phyloP scores from a whole-genome alignment of 1,139 yeast genomes.

The Suhomyces bribrorum region DNA sequence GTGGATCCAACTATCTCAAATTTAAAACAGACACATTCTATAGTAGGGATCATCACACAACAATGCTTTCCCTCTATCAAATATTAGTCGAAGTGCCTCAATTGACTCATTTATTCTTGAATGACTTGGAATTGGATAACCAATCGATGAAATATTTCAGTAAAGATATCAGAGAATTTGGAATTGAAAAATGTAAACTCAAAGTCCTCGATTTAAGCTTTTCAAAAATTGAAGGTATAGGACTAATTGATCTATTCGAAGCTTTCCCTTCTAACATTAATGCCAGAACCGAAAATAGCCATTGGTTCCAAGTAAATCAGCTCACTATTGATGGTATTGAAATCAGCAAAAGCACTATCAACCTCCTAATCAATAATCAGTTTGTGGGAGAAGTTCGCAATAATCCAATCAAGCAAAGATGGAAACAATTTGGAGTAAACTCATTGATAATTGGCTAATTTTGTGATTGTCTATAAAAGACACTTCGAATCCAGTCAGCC shows the following conservation, averaged over 20 bases:
- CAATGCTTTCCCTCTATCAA: slow-evolving; percentile 22
- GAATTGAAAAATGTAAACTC: slow-evolving; percentile 21
- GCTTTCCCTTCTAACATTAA: slow-evolving; percentile 15
- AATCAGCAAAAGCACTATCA: slow-evolving; percentile 34
- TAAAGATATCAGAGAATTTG: slow-evolving; percentile 24
- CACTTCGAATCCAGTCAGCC: too few species aligned
- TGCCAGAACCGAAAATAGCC: slow-evolving; percentile 1
- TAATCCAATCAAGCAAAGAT: slow-evolving; percentile 30
- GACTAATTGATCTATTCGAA: slow-evolving; percentile 36
- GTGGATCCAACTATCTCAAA: slow-evolving; percentile 33
- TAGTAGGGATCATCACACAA: slow-evolving; percentile 11
- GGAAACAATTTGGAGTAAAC: slow-evolving; percentile 43
- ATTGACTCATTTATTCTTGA: slow-evolving; percentile 27
- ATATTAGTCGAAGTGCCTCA: slow-evolving; percentile 28
- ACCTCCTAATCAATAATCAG: slow-evolving; percentile 21
- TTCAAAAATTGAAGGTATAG: slow-evolving; percentile 38
- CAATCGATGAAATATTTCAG: slow-evolving; percentile 34
- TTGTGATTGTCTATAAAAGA: too few species aligned
- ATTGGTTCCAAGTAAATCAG: slow-evolving; percentile 19
- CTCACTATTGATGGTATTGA: slow-evolving; percentile 40
- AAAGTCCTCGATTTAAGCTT: slow-evolving; percentile 39
- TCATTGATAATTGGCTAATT: slow-evolving; percentile 29
- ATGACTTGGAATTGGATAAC: slow-evolving; percentile 43
- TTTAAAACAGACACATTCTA: slow-evolving; percentile 32
- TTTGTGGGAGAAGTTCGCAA: slow-evolving; percentile 24